Conservation (phyloP, 2,329 filamentous ascomycete genomes). For the Ascochyta fabae region DNA sequence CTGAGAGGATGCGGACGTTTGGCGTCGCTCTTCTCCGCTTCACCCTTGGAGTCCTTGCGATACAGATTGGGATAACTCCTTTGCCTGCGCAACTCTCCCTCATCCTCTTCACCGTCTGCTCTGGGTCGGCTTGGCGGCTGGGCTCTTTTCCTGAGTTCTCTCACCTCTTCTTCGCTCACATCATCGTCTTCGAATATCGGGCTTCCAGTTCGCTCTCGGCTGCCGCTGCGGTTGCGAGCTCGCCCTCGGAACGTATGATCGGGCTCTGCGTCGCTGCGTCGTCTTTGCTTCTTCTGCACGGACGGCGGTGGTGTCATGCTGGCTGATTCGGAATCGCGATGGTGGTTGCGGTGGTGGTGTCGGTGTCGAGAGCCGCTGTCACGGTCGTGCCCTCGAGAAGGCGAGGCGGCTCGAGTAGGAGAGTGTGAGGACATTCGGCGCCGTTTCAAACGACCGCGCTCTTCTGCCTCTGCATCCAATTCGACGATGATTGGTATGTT, state of each 20-base stretch:
- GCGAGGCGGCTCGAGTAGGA: constrained; percentile 38
- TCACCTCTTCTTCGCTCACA: constrained; percentile 29
- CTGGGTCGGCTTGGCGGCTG: constrained; percentile 44
- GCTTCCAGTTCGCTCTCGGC: constrained; percentile 26
- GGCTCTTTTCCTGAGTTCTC: constrained; percentile 44
- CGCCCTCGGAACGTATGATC: constrained; percentile 46
- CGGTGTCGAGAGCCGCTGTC: constrained; percentile 39
- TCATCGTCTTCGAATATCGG: constrained; percentile 35
- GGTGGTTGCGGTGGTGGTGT: constrained; percentile 43
- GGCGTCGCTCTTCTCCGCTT: constrained; percentile 1
- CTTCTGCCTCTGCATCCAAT: constrained; percentile 39
- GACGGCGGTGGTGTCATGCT: constrained; percentile 32
- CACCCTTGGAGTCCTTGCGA: constrained; percentile 27
- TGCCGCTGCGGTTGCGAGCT: constrained; percentile 35
- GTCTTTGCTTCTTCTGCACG: constrained; percentile 33
- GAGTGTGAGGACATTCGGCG: constrained; percentile 40
- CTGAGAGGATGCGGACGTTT: constrained; percentile 12
- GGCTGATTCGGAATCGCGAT: constrained; percentile 34
- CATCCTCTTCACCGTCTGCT: constrained; percentile 24
- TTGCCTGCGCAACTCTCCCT: constrained; percentile 41
- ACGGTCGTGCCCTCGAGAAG: constrained; percentile 45
- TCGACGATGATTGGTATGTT: constrained; percentile 5
- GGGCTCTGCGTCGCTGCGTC: constrained; percentile 44
- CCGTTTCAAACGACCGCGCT: constrained; percentile 44
- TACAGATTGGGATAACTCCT: constrained; percentile 48